Evolutionary conservation across 2,329 filamentous ascomycete species (phyloP), one percentile per base, ranked within the genome.

Genomic region (Botrytis byssoidea): DNA sequence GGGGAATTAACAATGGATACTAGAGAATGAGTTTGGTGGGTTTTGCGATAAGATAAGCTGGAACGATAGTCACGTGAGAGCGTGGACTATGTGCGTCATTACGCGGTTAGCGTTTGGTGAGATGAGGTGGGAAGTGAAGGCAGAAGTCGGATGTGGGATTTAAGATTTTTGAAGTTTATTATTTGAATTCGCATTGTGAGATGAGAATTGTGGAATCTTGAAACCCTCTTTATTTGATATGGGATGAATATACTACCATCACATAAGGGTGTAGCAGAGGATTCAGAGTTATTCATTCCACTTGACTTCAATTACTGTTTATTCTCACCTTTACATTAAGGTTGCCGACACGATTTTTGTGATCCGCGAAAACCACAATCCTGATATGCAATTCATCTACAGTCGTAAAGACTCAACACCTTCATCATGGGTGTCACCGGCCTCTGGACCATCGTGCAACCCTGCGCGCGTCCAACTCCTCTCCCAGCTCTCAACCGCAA

Each of bases 401-500:
- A 32, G 20, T 7, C 16, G 20, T 48, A 29, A 44, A 14, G 7
- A 37, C 42, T 9, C 44, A 16, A 66, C 35, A 18, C 51, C 32
- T 2, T 73, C 81, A 79, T 74, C 81, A 99, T 99, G 96, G 96
- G 96, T 91, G 96, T 99, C 77, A 97, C 95, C 81, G 95, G 95
- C 77, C 93, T 99, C 77, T 99, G 96, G 96, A 95, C 93, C 76
- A 94, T 99, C 70, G 87, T 98, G 77, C 93, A 97, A 84, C 96
- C 96, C 64, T 98, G 94, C 81, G 96, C 96, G 66, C 92, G 96
- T 55, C 97, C 96, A 32, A 97, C 97, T 76, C 98, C 97, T 83
- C 92, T 99, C 79, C 95, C 97, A 79, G 97, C 95, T 22, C 90
- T 99, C 75, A 98, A 98, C 83, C 93, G 93, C 78, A 98, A 97